Base-by-base conservation (phyloP, 371 early-diverging fungal species). In the Dinochytrium kinnereticum region DNA sequence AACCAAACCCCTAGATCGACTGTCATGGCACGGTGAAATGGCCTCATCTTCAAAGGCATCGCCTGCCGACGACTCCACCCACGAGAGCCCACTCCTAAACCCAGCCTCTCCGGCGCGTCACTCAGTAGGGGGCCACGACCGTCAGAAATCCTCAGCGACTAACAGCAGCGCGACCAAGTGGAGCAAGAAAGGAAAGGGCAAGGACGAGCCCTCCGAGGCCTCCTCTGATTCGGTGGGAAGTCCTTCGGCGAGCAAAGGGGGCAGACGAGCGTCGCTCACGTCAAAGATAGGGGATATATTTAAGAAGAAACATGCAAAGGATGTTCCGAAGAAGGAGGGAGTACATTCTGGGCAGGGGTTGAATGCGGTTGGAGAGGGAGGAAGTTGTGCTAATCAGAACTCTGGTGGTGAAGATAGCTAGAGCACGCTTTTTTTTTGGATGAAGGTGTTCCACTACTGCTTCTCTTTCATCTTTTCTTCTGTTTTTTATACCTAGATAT, bases 211-310 rank as follows among this genome's bases (percentile, higher is more conserved):
- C 13, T 10, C 30, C 36, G 61, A 61, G 30, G 36, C 10, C 34
- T 33, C 34, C 28, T 7, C 7, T 30, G 61, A 61, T 33, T 28
- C 36, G 3, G 24, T 34, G 34, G 37, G 61, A 5, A 61, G 61
- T 36, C 61, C 61, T 3, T 37, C 31, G 61, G 19, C 61, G 10
- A 15, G 3, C 13, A 61, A 61, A 26, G 5, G 34, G 26, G 13
- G 24, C 10, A 17, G 61, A 34, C 3, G 34, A 61, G 19, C 31
- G 30, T 61, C 61, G 10, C 37, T 66, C 26, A 40, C 66, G 21
- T n/a, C 66, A 38, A 66, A 66, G 37, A 64, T 66, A 2, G 37
- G 66, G 44, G 66, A 66, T 33, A 40, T 66, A n/a, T 66, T 66
- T 33, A 66, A 66, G 38, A n/a, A 30, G 31, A 57, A 57, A n/a